Conservation (phyloP, 768 basidiomycete species). For the Boletus bicolor region DNA sequence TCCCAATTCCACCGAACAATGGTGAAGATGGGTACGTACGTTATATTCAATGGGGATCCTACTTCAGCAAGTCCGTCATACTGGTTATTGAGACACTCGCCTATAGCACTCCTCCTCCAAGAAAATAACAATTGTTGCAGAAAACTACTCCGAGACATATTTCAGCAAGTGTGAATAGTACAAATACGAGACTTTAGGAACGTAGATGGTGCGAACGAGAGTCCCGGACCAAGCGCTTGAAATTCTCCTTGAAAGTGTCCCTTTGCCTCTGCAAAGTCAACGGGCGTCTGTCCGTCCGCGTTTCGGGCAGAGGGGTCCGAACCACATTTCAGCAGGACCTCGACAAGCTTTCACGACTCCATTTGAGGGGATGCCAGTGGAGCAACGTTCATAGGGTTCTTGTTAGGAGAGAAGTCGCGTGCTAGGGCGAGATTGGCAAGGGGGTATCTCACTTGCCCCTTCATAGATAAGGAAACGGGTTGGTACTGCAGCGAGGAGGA, state of each 20-base stretch:
- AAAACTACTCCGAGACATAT: too few species aligned
- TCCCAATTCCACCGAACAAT: too few species aligned
- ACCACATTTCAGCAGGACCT: not conserved
- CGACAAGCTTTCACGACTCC: not conserved
- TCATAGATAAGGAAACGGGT: not conserved
- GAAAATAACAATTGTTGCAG: too few species aligned
- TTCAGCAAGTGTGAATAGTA: too few species aligned
- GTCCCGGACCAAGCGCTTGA: not conserved
- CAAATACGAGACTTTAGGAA: not conserved
- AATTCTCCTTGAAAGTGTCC: conserved; percentile 1
- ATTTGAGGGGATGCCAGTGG: too few species aligned
- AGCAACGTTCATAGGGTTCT: too few species aligned
- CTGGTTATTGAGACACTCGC: too few species aligned
- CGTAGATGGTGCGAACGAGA: not conserved
- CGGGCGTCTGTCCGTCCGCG: not conserved
- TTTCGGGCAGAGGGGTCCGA: not conserved
- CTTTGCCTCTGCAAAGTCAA: not conserved
- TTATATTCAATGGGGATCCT: too few species aligned
- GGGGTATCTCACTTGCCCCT: not conserved
- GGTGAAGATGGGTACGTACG: too few species aligned
- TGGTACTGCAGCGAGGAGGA: not conserved
- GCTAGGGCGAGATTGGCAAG: not conserved
- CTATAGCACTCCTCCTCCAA: too few species aligned
- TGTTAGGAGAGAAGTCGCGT: too few species aligned
- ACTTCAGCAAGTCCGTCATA: too few species aligned